Percentiles rank a stretch among this genome's conserved stretches.
These are phyloP conservation scores for Solanum neorickii DNA, from an alignment of 257 asterid genomes.

Conservation along the genomic window DNA sequence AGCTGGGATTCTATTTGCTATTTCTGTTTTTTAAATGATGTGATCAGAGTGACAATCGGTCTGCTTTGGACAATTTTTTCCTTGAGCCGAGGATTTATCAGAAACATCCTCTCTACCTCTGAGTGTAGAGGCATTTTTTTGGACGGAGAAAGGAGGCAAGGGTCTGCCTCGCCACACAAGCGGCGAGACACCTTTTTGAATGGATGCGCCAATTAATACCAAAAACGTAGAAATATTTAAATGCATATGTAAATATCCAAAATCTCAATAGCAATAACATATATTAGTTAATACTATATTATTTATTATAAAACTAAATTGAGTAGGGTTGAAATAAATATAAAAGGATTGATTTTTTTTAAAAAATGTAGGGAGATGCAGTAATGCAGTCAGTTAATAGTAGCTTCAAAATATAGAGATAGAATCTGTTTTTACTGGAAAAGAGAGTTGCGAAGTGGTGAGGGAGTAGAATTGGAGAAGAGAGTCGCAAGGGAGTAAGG, in stretches of 20 bases:
- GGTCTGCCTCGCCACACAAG: not conserved
- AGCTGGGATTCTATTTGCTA: not conserved
- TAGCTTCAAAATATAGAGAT: no score
- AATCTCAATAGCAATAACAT: not conserved
- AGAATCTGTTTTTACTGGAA: no score
- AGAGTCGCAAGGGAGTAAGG: no score
- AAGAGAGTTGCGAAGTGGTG: no score
- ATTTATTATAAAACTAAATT: no score
- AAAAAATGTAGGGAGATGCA: no score
- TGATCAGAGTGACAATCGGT: not conserved
- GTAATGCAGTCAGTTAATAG: no score
- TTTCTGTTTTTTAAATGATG: not conserved
- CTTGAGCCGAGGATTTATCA: not conserved
- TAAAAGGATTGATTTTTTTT: no score
- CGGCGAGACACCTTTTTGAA: no score
- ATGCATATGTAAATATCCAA: not conserved
- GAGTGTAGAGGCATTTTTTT: not conserved
- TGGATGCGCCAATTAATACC: not conserved
- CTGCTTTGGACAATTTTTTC: not conserved
- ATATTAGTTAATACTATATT: no score
- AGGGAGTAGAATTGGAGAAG: no score
- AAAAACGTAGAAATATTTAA: not conserved
- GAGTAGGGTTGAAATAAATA: no score
- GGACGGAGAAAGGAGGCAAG: not conserved
- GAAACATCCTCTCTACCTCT: not conserved